A percentile compares a stretch with the other conserved stretches of the same genome.
Conservation (phyloP, 306 rosid genomes). For the Macrotyloma uniflorum region DNA sequence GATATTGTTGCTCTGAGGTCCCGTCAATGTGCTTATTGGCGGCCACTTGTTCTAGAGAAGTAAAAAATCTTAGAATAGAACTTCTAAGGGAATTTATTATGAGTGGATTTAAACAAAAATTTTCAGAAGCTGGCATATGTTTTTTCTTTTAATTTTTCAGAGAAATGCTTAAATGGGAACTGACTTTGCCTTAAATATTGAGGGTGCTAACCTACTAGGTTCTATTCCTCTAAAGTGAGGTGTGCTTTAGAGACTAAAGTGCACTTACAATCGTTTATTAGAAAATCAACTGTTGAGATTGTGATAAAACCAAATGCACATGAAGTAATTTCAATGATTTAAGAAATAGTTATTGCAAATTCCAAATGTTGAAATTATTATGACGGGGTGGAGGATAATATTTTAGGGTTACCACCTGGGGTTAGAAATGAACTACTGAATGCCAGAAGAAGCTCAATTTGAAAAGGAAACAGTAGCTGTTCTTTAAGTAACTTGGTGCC, state of each 20-base stretch:
- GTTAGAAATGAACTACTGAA: slow-evolving; percentile 4
- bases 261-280: not conserved
- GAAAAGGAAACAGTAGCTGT: not conserved
- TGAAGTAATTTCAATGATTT: not conserved
- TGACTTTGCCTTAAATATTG: not conserved
- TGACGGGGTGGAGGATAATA: not conserved
- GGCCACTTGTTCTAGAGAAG: not conserved
- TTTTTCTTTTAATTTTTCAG: not conserved
- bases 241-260: not conserved
- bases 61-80: not conserved
- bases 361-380: slow-evolving; percentile 3
- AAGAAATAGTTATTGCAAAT: not conserved
- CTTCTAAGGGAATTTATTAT: slow-evolving; percentile 2
- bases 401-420: not conserved
- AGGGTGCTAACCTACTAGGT: not conserved
- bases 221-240: not conserved
- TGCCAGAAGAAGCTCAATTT: slow-evolving; percentile 19
- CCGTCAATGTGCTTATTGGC: not conserved
- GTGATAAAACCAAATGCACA: not conserved
- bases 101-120: not conserved
- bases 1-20: not conserved
- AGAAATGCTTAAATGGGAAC: not conserved
- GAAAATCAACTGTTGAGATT: not conserved
- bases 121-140: not conserved
- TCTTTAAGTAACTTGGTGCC: slow-evolving; percentile 2